Evolutionary conservation across 805 yeast species (phyloP).

Genomic region (Wickerhamomyces kurtzmanii): DNA sequence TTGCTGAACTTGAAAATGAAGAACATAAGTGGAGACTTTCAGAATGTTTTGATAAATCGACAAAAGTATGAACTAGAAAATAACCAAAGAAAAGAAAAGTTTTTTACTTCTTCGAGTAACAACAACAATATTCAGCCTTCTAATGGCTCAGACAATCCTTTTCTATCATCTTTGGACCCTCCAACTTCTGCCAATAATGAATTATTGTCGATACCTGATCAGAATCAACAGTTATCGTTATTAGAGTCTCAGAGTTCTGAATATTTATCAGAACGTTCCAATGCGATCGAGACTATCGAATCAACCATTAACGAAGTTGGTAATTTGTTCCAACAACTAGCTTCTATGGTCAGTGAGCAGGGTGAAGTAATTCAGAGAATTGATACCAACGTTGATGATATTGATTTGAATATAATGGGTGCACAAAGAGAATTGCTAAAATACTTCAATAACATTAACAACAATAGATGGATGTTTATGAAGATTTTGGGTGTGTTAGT

Average conservation of each 20-base stretch:
- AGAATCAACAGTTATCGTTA: constrained; percentile 71
- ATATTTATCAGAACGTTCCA: constrained; percentile 73
- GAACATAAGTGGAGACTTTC: constrained; percentile 86
- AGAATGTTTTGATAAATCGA: constrained; percentile 79
- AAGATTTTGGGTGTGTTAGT: constrained; percentile 84
- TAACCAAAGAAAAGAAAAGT: constrained; percentile 76
- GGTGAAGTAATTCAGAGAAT: constrained; percentile 94
- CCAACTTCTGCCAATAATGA: constrained; percentile 9
- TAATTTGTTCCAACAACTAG: constrained; percentile 84
- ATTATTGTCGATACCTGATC: constrained; percentile 69
- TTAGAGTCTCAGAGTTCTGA: constrained; percentile 73
- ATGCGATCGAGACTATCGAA: constrained; percentile 94
- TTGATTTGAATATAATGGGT: constrained; percentile 78
- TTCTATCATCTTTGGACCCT: constrained; percentile 21
- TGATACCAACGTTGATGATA: constrained; percentile 91
- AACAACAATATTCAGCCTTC: constrained; percentile 20
- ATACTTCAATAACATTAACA: constrained; percentile 79
- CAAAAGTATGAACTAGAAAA: constrained; percentile 76
- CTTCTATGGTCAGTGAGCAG: constrained; percentile 96
- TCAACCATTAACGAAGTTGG: constrained; percentile 97
- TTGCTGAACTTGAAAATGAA: constrained; percentile 83
- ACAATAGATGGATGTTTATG: constrained; percentile 86
- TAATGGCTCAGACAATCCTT: constrained; percentile 24
- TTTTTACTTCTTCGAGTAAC: constrained; percentile 38
- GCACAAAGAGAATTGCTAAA: constrained; percentile 91